These are phyloP conservation scores for Rostrohypoxylon terebratum DNA, from an alignment of 495 filamentous ascomycete genomes.

Conservation along the genomic window DNA sequence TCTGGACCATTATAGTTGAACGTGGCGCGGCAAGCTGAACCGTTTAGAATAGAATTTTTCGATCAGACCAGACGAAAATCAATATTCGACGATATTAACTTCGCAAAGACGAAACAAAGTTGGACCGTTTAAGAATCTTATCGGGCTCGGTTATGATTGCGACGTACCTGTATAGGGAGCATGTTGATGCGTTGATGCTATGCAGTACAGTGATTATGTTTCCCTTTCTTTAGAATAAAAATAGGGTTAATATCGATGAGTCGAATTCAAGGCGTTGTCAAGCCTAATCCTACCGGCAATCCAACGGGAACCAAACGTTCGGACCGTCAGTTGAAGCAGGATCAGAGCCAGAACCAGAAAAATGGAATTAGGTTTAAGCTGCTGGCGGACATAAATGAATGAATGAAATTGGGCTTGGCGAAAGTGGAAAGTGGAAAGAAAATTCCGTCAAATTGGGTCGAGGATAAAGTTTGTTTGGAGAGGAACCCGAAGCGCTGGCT, in stretches of 20 bases:
- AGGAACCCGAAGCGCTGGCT: constrained; percentile 43
- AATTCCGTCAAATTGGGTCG: constrained; percentile 44
- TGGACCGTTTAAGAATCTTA: constrained; percentile 11
- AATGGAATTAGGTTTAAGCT: constrained; percentile 36
- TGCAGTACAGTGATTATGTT: constrained; percentile 3
- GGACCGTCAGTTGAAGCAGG: constrained; percentile 30
- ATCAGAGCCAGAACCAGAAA: constrained; percentile 34
- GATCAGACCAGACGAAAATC: constrained; percentile 9
- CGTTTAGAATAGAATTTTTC: background rate
- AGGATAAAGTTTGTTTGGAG: constrained; percentile 36
- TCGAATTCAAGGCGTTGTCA: constrained; percentile 23
- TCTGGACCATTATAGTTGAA: background rate
- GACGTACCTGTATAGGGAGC: constrained; percentile 47
- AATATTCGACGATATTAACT: background rate
- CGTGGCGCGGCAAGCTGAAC: background rate
- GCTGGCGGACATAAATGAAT: constrained; percentile 35
- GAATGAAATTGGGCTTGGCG: constrained; percentile 19
- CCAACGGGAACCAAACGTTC: constrained; percentile 27
- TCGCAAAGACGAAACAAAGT: background rate
- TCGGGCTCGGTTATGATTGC: constrained; percentile 23
- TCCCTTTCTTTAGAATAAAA: background rate
- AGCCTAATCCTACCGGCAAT: constrained; percentile 28
- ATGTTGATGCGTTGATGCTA: constrained; percentile 25
- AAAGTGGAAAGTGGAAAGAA: constrained; percentile 19
- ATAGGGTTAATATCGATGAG: constrained; percentile 11